phyloP scores from a whole-genome alignment of 305 asterid genomes.

The Coffea humblotiana region DNA sequence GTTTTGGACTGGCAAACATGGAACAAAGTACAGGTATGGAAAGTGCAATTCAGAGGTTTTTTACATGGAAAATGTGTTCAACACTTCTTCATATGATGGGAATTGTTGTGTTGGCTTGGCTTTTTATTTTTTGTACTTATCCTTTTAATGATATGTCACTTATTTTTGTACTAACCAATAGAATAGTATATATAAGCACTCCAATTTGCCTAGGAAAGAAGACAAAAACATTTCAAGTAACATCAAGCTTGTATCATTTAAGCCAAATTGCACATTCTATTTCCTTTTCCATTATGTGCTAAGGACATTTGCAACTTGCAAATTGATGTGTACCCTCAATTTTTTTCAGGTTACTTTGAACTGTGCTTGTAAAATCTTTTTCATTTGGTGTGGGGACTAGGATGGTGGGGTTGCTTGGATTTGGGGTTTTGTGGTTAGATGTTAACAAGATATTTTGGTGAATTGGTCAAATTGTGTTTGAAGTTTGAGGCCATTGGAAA shows the following conservation, averaged over 20 bases:
- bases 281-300: background rate
- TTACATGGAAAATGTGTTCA: background rate
- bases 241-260: no score
- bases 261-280: no score
- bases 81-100: no score
- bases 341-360: no score
- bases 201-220: background rate
- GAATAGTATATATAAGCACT: no score
- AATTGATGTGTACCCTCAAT: no score
- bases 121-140: background rate
- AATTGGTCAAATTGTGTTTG: constrained; percentile 3
- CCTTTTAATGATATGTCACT: background rate
- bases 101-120: background rate
- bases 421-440: background rate
- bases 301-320: no score
- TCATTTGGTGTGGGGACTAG: background rate
- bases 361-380: background rate
- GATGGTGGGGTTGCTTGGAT: background rate
- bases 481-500: background rate
- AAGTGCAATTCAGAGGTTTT: background rate
- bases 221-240: no score
- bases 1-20: constrained; percentile 4
- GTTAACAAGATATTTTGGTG: constrained; percentile 2
- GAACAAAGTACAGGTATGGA: constrained; percentile 7
- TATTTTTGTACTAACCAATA: background rate